phyloP scores from a whole-genome alignment of 2,329 filamentous ascomycete species.

The Penicillium crustosum region DNA sequence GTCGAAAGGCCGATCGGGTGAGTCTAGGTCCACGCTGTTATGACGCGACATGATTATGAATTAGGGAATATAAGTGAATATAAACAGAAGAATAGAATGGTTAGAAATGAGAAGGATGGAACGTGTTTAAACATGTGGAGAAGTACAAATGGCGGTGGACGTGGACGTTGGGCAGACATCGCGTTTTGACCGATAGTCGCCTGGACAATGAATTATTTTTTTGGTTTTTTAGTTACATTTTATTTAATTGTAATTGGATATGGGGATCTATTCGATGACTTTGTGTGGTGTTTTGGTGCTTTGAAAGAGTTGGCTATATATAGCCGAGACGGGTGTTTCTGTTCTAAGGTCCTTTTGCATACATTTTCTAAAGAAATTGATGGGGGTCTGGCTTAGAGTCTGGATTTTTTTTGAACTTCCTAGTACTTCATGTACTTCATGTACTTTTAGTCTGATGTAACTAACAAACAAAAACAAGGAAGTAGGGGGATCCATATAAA shows the following conservation, averaged over 20 bases:
- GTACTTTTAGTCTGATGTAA: not conserved
- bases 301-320: not conserved
- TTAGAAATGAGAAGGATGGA: not conserved
- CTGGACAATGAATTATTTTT: constrained; percentile 10
- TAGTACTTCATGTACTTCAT: not conserved
- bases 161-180: constrained; percentile 23
- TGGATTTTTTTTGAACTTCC: not conserved
- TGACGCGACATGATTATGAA: constrained; percentile 24
- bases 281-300: no score
- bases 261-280: not conserved
- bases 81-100: not conserved
- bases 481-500: not conserved
- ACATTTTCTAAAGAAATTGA: not conserved
- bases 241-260: not conserved
- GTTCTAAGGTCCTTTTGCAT: not conserved
- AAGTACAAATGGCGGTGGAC: constrained; percentile 25
- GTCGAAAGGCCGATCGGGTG: constrained; percentile 48
- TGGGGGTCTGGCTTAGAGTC: not conserved
- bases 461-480: not conserved
- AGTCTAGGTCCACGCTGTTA: constrained; percentile 35
- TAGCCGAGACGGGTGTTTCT: not conserved
- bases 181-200: constrained; percentile 6
- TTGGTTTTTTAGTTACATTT: not conserved
- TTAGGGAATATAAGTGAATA: not conserved
- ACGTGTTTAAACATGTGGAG: constrained; percentile 6